Base-by-base conservation (phyloP, 768 basidiomycete genomes). In the Lyophyllum atratum region DNA sequence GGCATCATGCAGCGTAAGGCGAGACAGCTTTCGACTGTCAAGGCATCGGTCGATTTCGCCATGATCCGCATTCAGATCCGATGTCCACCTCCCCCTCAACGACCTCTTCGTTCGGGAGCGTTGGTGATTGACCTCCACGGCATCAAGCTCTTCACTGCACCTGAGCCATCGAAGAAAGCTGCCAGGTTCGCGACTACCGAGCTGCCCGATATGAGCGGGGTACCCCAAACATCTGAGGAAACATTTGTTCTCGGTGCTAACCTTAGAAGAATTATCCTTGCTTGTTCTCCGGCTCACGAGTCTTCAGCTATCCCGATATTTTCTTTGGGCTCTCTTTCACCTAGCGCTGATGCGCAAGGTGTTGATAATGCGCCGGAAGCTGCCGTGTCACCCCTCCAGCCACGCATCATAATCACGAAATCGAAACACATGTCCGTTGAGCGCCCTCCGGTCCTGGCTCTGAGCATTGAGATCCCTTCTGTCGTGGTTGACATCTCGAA, bases 1-100 rank as follows among this genome's bases (percentile, higher is more conserved):
- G n/a, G n/a, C n/a, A n/a, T n/a, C n/a, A n/a, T 25, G 28, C 29
- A 58, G 61, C 45, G 22, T 10, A 33, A 49, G 19, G 14, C 40
- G 44, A 59, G 21, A 24, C 40, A 51, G 49, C 46, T 28, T 33
- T 49, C 52, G 17, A 60, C 28, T 21, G 37, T 67, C 25, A 61
- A 64, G 47, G 42, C 82, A 2, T 64, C 66, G 1, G 61, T 89
- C 39, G 69, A 68, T 19, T 76, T 86, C 29, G 71, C 82, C 14
- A 74, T 87, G 72, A 65, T 94, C 44, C 85, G 93, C 19, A 44
- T 89, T 21, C 82, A 93, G 66, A 66, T 89, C 48, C 83, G 90
- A 46, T 86, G 83, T 65, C 85, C 87, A 5, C 77, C 91, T 28
- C 85, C 86, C 4, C 67, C 74, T 19, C 67, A 67, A 1, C 70